phyloP scores from a whole-genome alignment of 306 rosid genomes.

The Alnus glutinosa region DNA sequence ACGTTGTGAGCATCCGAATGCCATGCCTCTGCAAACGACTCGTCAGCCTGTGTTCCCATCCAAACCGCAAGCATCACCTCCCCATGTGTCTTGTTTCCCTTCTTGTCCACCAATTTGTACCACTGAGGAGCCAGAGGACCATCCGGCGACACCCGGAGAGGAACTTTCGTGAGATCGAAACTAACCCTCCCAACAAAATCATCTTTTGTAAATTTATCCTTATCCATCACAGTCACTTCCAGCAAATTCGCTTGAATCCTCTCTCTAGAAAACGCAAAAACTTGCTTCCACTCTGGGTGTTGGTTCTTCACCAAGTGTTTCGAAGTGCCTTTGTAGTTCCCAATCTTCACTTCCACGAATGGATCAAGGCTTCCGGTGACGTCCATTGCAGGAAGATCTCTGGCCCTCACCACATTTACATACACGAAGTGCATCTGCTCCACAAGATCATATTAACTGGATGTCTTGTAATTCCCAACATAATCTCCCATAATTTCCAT shows the following conservation, averaged over 20 bases:
- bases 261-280: constrained; percentile 84
- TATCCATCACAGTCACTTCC: constrained; percentile 82
- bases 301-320: constrained; percentile 84
- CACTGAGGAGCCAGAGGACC: constrained; percentile 98
- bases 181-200: constrained; percentile 75
- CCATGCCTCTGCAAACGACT: constrained; percentile 94
- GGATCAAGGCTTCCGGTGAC: constrained; percentile 91
- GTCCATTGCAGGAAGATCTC: constrained; percentile 90
- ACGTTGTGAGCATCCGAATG: constrained; percentile 89
- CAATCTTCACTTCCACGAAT: constrained; percentile 87
- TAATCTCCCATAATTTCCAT: no score
- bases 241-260: constrained; percentile 68
- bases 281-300: constrained; percentile 84
- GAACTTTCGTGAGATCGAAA: constrained; percentile 70
- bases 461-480: constrained; percentile 54
- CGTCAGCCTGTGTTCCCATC: constrained; percentile 98
- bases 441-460: constrained; percentile 85
- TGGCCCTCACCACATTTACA: constrained; percentile 86
- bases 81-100: constrained; percentile 56
- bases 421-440: constrained; percentile 90
- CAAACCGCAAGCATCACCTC: constrained; percentile 97
- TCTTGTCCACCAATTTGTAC: constrained; percentile 76
- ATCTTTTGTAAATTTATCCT: constrained; percentile 70
- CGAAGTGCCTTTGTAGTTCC: constrained; percentile 80
- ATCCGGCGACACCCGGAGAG: constrained; percentile 77